phyloP scores from a whole-genome alignment of 208 protist species.

The Endotrypanum monterogeii region DNA sequence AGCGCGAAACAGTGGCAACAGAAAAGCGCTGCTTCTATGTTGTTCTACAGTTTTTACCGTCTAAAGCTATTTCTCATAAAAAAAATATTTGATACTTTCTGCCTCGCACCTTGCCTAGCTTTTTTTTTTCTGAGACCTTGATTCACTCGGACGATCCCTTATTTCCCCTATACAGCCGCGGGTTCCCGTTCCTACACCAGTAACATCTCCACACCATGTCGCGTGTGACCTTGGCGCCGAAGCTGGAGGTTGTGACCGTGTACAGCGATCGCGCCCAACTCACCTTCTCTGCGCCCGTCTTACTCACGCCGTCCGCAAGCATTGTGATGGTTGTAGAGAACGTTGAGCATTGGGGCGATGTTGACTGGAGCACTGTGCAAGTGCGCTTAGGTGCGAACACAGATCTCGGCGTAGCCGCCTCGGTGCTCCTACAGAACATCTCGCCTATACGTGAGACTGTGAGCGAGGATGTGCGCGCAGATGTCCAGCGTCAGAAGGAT shows the following conservation, averaged over 20 bases:
- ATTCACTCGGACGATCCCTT: not conserved
- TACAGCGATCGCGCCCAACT: slow-evolving; percentile 36
- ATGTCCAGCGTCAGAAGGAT: slow-evolving; percentile 29
- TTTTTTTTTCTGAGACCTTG: not conserved
- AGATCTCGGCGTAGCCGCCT: slow-evolving; percentile 14
- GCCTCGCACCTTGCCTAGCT: not conserved
- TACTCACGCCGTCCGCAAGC: slow-evolving; percentile 11
- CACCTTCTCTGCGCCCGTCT: slow-evolving; percentile 25
- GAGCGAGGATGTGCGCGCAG: slow-evolving; percentile 26
- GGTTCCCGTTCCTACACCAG: not conserved
- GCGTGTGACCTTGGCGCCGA: slow-evolving; percentile 25
- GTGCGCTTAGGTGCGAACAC: slow-evolving; percentile 28
- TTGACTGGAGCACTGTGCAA: slow-evolving; percentile 44
- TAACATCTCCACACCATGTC: slow-evolving; percentile 9
- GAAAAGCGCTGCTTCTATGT: too few relatives aligned
- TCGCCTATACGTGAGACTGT: slow-evolving; percentile 23
- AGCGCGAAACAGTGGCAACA: too few relatives aligned
- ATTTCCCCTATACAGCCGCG: not conserved
- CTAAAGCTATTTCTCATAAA: not conserved
- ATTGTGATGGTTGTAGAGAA: slow-evolving; percentile 22
- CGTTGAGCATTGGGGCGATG: slow-evolving; percentile 30
- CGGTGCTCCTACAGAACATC: slow-evolving; percentile 35
- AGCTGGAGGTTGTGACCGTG: slow-evolving; percentile 31
- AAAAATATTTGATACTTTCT: not conserved
- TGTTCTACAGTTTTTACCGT: not conserved